Conservation (phyloP, 495 filamentous ascomycete genomes). For the Staphylotrichum longicolle region DNA sequence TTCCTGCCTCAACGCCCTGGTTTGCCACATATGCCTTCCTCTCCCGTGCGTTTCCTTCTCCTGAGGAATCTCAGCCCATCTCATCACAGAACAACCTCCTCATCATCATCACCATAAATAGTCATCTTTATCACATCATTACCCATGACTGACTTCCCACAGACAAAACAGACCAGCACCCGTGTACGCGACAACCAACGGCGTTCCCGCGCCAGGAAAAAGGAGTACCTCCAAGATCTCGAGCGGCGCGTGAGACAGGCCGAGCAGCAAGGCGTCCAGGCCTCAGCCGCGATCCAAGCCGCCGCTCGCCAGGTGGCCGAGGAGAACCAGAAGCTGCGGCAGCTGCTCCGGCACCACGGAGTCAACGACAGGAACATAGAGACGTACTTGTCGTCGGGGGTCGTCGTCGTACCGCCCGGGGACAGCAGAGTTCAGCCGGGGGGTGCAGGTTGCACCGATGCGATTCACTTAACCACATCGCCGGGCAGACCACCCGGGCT, state of each 20-base stretch:
- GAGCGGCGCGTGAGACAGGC: slow-evolving; percentile 61
- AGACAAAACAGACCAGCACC: slow-evolving; percentile 45
- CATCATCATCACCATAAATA: too few species aligned
- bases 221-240: slow-evolving; percentile 70
- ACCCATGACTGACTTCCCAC: not conserved
- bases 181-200: slow-evolving; percentile 80
- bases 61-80: too few species aligned
- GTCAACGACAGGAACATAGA: slow-evolving; percentile 27
- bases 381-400: slow-evolving; percentile 20
- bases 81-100: too few species aligned
- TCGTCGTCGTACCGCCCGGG: not conserved
- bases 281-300: slow-evolving; percentile 59
- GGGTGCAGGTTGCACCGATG: too few species aligned
- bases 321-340: slow-evolving; percentile 55
- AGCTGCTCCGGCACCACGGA: slow-evolving; percentile 26
- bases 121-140: not conserved
- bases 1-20: too few species aligned
- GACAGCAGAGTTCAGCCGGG: not conserved
- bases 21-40: too few species aligned
- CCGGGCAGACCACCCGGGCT: too few species aligned
- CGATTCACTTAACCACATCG: too few species aligned
- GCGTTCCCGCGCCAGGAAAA: slow-evolving; percentile 69
- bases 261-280: slow-evolving; percentile 58
- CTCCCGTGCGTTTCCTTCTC: too few species aligned
- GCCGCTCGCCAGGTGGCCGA: slow-evolving; percentile 61